phyloP scores from a whole-genome alignment of 2,329 filamentous ascomycete genomes.

The Cordyceps fumosorosea region DNA sequence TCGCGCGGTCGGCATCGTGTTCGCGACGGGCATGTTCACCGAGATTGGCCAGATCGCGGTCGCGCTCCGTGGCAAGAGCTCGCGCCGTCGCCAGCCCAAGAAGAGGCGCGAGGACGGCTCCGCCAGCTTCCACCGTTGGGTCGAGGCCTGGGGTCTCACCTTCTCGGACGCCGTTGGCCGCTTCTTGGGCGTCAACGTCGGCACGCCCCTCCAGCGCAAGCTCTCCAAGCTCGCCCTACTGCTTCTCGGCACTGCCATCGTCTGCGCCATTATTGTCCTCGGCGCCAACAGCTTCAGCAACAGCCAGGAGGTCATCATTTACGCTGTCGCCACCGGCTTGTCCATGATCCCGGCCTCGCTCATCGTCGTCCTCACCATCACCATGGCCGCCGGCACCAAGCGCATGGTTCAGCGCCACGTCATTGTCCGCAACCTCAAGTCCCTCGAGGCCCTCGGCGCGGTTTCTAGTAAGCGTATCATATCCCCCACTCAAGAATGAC shows the following conservation, averaged over 20 bases:
- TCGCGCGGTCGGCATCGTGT: slow-evolving; percentile 52
- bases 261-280: slow-evolving; percentile 40
- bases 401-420: slow-evolving; percentile 47
- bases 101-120: slow-evolving; percentile 39
- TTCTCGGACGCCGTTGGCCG: slow-evolving; percentile 30
- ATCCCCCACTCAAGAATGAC: slow-evolving; percentile 4
- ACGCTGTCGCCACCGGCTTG: slow-evolving; percentile 39
- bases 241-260: slow-evolving; percentile 53
- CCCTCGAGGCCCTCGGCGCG: slow-evolving; percentile 47
- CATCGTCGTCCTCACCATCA: slow-evolving; percentile 49
- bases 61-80: slow-evolving; percentile 32
- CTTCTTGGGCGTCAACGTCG: slow-evolving; percentile 46
- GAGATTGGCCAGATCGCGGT: slow-evolving; percentile 57
- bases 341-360: slow-evolving; percentile 47
- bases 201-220: slow-evolving; percentile 64
- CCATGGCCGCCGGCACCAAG: slow-evolving; percentile 50
- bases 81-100: slow-evolving; percentile 31
- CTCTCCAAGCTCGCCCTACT: slow-evolving; percentile 62
- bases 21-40: slow-evolving; percentile 54
- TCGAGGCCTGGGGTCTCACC: slow-evolving; percentile 33
- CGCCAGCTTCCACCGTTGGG: slow-evolving; percentile 24
- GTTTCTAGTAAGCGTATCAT: slow-evolving; percentile 36
- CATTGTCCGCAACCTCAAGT: slow-evolving; percentile 45
- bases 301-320: slow-evolving; percentile 35
- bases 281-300: slow-evolving; percentile 35